Evolutionary conservation across 768 basidiomycete genomes (phyloP).

Genomic region (Rhodocollybia butyracea): DNA sequence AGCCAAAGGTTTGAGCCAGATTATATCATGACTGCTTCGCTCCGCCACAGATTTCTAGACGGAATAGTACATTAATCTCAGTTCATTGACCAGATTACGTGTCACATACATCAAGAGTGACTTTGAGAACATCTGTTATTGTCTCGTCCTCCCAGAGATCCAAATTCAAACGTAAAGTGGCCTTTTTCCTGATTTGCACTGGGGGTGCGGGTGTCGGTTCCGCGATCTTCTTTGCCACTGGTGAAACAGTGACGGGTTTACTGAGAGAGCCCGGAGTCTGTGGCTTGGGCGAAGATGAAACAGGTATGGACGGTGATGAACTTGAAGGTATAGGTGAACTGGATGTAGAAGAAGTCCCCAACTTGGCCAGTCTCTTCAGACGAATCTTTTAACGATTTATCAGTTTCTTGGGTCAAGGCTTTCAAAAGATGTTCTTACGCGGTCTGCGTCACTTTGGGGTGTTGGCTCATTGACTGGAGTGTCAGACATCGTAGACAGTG

Average conservation of each 20-base stretch:
- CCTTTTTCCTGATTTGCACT: conserved; percentile 32
- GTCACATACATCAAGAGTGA: conserved; percentile 71
- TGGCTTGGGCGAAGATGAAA: conserved; percentile 18
- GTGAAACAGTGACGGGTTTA: neutral
- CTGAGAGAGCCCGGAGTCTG: conserved; percentile 13
- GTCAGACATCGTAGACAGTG: conserved; percentile 5
- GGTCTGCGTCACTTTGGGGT: conserved; percentile 78
- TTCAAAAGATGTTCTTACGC: conserved; percentile 40
- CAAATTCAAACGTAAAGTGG: conserved; percentile 47
- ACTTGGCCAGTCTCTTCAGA: conserved; percentile 84
- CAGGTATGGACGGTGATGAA: conserved; percentile 29
- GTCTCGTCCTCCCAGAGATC: conserved; percentile 72
- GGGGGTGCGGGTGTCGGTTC: conserved; percentile 30
- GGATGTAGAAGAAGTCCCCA: conserved; percentile 48
- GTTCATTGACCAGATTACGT: neutral
- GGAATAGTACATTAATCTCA: conserved; percentile 2
- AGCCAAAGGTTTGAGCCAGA: conserved; percentile 80
- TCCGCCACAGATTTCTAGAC: conserved; percentile 56
- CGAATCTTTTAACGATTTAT: conserved; percentile 61
- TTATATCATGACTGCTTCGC: conserved; percentile 59
- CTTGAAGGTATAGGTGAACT: conserved; percentile 32
- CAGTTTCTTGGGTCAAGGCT: neutral
- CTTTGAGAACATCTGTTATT: conserved; percentile 64
- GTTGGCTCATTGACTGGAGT: conserved; percentile 28
- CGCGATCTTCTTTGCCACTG: conserved; percentile 24